Percentiles rank a stretch among this genome's conserved stretches.
Evolutionary conservation across 2,329 filamentous ascomycete species (phyloP).

Genomic region (Helotiales sp.): DNA sequence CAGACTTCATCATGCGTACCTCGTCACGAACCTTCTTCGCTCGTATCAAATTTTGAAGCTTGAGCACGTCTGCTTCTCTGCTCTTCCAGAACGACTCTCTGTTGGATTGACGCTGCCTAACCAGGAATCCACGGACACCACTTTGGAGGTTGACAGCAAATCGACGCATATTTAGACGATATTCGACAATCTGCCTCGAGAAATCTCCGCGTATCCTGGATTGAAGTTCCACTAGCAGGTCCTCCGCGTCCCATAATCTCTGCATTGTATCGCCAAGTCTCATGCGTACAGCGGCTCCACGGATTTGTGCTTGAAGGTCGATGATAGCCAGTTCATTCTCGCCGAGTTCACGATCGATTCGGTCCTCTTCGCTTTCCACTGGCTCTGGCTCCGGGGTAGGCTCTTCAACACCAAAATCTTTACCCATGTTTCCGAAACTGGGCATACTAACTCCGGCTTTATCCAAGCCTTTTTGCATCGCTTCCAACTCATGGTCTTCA

Average conservation of each 20-base stretch:
- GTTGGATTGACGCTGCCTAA: slow-evolving; percentile 61
- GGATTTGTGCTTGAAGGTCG: slow-evolving; percentile 84
- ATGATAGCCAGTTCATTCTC: slow-evolving; percentile 72
- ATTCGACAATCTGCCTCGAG: slow-evolving; percentile 77
- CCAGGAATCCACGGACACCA: slow-evolving; percentile 72
- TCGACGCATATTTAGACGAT: slow-evolving; percentile 77
- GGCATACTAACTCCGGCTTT: slow-evolving; percentile 95
- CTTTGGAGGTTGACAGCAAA: slow-evolving; percentile 84
- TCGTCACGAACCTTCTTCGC: slow-evolving; percentile 64
- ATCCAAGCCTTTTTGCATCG: slow-evolving; percentile 94
- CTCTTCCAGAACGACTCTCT: slow-evolving; percentile 69
- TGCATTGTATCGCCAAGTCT: slow-evolving; percentile 83
- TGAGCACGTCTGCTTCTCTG: slow-evolving; percentile 70
- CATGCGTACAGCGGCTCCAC: slow-evolving; percentile 77
- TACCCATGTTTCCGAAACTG: slow-evolving; percentile 95
- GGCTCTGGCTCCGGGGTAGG: slow-evolving; percentile 73
- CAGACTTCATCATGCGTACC: slow-evolving; percentile 54
- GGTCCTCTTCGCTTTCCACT: slow-evolving; percentile 84
- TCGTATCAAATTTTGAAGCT: slow-evolving; percentile 79
- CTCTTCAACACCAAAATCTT: slow-evolving; percentile 90
- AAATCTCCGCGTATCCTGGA: slow-evolving; percentile 86
- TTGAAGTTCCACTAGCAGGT: slow-evolving; percentile 77
- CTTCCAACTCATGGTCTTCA: slow-evolving; percentile 95
- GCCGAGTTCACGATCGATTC: slow-evolving; percentile 76
- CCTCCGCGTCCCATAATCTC: slow-evolving; percentile 82